Evolutionary conservation across 257 asterid genomes (phyloP).

Genomic region (Primulina tabacum): DNA sequence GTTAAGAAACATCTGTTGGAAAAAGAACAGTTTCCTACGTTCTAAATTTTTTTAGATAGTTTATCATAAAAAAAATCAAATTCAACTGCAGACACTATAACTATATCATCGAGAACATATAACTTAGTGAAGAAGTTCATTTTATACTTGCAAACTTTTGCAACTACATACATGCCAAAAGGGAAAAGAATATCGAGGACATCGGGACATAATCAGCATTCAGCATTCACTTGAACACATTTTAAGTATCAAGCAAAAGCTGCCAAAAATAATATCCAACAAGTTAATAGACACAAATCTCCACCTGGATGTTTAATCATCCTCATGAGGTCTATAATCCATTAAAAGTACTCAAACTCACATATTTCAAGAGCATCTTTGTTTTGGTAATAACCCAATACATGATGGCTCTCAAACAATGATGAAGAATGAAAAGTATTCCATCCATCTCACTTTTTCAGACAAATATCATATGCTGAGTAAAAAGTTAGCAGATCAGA

Average conservation of each 20-base stretch:
- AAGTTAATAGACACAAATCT: no score
- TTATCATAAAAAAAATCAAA: constrained; percentile 17
- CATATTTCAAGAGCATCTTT: not conserved
- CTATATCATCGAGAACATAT: constrained; percentile 5
- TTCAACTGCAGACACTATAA: constrained; percentile 1
- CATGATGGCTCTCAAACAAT: constrained; percentile 13
- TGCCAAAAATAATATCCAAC: no score
- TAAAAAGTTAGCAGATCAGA: not conserved
- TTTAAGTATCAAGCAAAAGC: not conserved
- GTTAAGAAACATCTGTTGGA: not conserved
- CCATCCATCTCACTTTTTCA: not conserved
- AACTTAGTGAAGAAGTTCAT: not conserved
- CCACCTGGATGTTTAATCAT: not conserved
- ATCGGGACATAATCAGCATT: not conserved
- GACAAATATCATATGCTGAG: constrained; percentile 2
- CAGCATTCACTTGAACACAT: constrained; percentile 5
- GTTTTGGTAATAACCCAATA: not conserved
- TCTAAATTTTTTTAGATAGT: constrained; percentile 1
- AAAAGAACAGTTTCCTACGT: not conserved
- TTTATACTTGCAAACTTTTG: not conserved
- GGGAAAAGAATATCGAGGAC: constrained; percentile 1
- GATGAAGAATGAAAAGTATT: constrained; percentile 7
- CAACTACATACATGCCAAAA: constrained; percentile 17
- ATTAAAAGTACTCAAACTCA: not conserved
- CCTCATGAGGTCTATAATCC: not conserved